Conservation (phyloP, 1,139 yeast species). For the Nakaseomyces glabratus region DNA sequence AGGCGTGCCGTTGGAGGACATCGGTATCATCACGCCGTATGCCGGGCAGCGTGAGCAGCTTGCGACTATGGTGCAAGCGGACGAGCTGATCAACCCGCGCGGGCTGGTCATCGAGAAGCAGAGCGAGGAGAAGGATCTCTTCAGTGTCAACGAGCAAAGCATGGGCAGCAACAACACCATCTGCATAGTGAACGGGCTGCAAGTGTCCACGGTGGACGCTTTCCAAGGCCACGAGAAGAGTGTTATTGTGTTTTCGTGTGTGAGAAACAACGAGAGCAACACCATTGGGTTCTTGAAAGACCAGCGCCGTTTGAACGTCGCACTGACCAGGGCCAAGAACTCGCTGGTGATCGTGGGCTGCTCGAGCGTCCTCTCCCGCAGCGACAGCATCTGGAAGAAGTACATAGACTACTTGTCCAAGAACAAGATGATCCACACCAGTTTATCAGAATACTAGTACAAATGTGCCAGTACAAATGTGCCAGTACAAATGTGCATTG, state of each 20-base stretch:
- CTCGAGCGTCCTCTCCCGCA: slow-evolving; percentile 39
- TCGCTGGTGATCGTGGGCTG: slow-evolving; percentile 53
- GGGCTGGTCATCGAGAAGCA: slow-evolving; percentile 42
- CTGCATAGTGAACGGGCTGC: slow-evolving; percentile 55
- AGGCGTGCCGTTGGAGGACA: slow-evolving; percentile 40
- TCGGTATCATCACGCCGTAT: slow-evolving; percentile 65
- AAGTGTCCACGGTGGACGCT: slow-evolving; percentile 61
- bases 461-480: background rate
- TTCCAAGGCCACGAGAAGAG: slow-evolving; percentile 61
- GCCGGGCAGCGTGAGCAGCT: slow-evolving; percentile 62
- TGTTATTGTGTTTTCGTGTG: slow-evolving; percentile 52
- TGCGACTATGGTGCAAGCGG: slow-evolving; percentile 41
- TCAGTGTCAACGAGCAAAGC: slow-evolving; percentile 24
- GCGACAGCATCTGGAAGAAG: slow-evolving; percentile 46
- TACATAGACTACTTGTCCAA: slow-evolving; percentile 36
- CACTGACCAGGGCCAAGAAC: slow-evolving; percentile 53
- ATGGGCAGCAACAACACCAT: slow-evolving; percentile 34
- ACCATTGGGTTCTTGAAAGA: slow-evolving; percentile 53
- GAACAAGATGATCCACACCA: slow-evolving; percentile 1
- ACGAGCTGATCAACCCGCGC: slow-evolving; percentile 48
- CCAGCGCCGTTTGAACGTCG: slow-evolving; percentile 51
- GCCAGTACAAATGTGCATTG: background rate
- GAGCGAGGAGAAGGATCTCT: slow-evolving; percentile 48
- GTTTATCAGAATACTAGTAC: slow-evolving; percentile 1
- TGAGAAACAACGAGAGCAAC: slow-evolving; percentile 42